A percentile compares a stretch with the other conserved stretches of the same genome.
phyloP scores from a whole-genome alignment of 129 eudicot genomes.

The Saposhnikovia divaricata region DNA sequence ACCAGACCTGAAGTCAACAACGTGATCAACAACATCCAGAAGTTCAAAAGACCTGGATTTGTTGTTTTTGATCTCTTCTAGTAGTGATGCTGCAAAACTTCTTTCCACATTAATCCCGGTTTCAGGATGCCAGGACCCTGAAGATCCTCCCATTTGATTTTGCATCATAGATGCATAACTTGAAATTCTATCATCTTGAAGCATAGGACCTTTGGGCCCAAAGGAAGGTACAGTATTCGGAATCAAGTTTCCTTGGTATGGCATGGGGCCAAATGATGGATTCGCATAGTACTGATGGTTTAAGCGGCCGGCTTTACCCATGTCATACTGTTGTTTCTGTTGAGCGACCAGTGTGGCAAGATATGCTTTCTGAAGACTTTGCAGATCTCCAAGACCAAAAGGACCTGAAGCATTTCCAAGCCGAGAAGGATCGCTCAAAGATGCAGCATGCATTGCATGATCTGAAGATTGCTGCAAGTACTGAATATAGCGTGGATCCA shows the following conservation, averaged over 20 bases:
- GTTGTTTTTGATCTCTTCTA: conserved; percentile 64
- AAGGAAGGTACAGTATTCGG: conserved; percentile 23
- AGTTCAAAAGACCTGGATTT: conserved; percentile 57
- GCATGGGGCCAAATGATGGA: conserved; percentile 20
- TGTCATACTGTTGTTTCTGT: conserved; percentile 43
- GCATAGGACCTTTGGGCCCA: conserved; percentile 24
- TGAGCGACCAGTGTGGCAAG: conserved; percentile 52
- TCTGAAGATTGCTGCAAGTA: conserved; percentile 21
- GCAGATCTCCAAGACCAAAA: conserved; percentile 38
- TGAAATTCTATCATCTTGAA: conserved; percentile 35
- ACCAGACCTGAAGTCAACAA: conserved; percentile 66
- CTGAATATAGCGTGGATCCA: conserved; percentile 26
- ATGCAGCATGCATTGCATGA: conserved; percentile 19
- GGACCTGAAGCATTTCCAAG: conserved; percentile 19
- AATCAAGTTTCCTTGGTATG: conserved; percentile 36
- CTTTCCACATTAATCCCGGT: conserved; percentile 35
- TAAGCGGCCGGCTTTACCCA: conserved; percentile 35
- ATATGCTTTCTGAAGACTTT: conserved; percentile 47
- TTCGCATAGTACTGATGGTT: conserved; percentile 32
- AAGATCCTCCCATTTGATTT: conserved; percentile 29
- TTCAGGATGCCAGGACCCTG: conserved; percentile 25
- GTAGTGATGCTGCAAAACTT: conserved; percentile 35
- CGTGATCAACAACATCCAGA: conserved; percentile 52
- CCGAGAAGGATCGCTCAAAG: conserved; percentile 26
- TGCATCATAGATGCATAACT: conserved; percentile 29